These are phyloP conservation scores for Yamadazyma kanchanaburiensis DNA, from an alignment of 1,139 yeast genomes.

Conservation along the genomic window DNA sequence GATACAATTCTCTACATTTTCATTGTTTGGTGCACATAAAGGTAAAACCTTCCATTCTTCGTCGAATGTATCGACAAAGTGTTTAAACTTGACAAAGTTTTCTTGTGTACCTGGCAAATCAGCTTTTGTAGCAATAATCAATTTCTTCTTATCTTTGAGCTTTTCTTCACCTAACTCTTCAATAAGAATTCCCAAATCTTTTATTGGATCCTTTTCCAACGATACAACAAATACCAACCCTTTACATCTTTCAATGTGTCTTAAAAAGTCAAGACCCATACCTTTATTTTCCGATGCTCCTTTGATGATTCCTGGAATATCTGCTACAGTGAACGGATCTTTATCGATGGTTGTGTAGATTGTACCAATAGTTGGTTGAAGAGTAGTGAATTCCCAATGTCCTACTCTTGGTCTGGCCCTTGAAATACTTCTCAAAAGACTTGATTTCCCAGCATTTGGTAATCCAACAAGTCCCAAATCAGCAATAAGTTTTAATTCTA, in stretches of 20 bases:
- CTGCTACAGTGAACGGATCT: constrained; percentile 88
- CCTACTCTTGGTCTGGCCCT: constrained; percentile 90
- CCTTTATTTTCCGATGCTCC: constrained; percentile 87
- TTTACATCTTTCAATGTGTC: constrained; percentile 89
- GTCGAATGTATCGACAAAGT: constrained; percentile 29
- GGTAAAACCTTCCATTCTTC: constrained; percentile 72
- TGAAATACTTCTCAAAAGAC: constrained; percentile 83
- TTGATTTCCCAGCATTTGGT: constrained; percentile 96
- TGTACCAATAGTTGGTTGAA: constrained; percentile 90
- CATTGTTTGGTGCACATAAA: constrained; percentile 72
- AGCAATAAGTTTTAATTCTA: constrained; percentile 85
- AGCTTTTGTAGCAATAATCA: constrained; percentile 90
- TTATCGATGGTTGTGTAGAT: constrained; percentile 64
- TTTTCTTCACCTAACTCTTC: constrained; percentile 69
- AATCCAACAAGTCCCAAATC: constrained; percentile 92
- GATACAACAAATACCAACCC: constrained; percentile 87
- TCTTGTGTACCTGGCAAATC: constrained; percentile 58
- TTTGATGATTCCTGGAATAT: constrained; percentile 90
- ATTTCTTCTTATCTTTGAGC: constrained; percentile 53
- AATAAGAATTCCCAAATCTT: constrained; percentile 58
- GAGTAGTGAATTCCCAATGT: constrained; percentile 95
- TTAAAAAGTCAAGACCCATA: constrained; percentile 86
- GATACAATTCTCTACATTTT: constrained; percentile 70
- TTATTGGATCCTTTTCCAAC: constrained; percentile 63
- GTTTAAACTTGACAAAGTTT: constrained; percentile 40